Evolutionary conservation across 2,329 filamentous ascomycete genomes (phyloP).

Genomic region (Penicillium sp.): DNA sequence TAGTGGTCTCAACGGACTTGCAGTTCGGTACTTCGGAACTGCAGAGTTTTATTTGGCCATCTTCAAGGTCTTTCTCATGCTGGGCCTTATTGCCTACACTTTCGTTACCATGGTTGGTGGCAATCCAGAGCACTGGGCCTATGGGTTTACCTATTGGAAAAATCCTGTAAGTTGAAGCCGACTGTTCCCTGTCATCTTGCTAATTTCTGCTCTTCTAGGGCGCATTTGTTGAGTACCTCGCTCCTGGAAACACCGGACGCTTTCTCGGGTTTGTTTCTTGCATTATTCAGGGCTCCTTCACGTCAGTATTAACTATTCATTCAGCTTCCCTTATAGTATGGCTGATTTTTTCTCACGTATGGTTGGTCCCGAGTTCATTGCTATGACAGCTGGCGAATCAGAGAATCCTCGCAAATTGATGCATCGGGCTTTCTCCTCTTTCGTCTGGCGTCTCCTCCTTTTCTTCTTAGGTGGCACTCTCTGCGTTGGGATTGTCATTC

Average conservation of each 20-base stretch:
- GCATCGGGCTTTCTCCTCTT: slow-evolving; percentile 73
- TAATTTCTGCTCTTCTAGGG: slow-evolving; percentile 39
- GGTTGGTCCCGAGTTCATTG: slow-evolving; percentile 68
- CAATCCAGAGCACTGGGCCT: slow-evolving; percentile 71
- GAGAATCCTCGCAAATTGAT: slow-evolving; percentile 70
- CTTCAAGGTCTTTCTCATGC: slow-evolving; percentile 49
- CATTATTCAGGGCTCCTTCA: slow-evolving; percentile 71
- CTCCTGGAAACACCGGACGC: slow-evolving; percentile 65
- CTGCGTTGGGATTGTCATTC: slow-evolving; percentile 70
- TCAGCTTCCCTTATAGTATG: slow-evolving; percentile 2
- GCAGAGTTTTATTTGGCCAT: slow-evolving; percentile 56
- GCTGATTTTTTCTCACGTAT: slow-evolving; percentile 42
- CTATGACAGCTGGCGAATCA: slow-evolving; percentile 67
- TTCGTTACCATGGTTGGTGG: slow-evolving; percentile 82
- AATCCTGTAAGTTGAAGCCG: slow-evolving; percentile 47
- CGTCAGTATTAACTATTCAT: slow-evolving; percentile 36
- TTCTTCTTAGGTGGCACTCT: slow-evolving; percentile 77
- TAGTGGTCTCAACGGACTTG: slow-evolving; percentile 48
- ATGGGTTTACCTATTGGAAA: slow-evolving; percentile 71
- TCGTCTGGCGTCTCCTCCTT: slow-evolving; percentile 74
- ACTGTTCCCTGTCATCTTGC: not conserved
- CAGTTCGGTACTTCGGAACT: slow-evolving; percentile 53
- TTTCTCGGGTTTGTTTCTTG: slow-evolving; percentile 65
- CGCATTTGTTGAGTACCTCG: slow-evolving; percentile 69
- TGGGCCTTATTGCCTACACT: slow-evolving; percentile 54